A percentile compares a stretch with the other conserved stretches of the same genome.
These are phyloP conservation scores for Lachnellula suecica DNA, from an alignment of 2,329 filamentous ascomycete genomes.

Conservation along the genomic window DNA sequence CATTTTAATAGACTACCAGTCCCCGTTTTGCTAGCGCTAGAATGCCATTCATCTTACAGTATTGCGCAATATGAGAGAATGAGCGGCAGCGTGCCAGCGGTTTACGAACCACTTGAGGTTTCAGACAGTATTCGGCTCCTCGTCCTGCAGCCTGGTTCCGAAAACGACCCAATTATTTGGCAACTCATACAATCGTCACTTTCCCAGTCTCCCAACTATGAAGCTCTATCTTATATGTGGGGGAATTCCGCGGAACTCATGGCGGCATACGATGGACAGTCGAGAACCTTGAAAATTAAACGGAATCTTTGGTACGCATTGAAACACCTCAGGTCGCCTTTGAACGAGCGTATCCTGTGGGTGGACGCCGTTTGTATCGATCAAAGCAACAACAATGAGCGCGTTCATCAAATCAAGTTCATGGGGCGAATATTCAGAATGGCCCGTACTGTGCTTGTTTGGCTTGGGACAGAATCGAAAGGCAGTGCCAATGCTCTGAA, in stretches of 20 bases:
- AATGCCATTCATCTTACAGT: no score
- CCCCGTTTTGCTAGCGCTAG: no score
- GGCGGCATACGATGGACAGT: no score
- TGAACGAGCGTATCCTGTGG: neutral
- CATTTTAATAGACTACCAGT: no score
- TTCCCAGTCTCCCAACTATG: neutral
- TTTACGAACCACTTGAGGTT: no score
- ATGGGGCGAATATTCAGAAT: slow-evolving; percentile 4
- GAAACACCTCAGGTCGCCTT: neutral
- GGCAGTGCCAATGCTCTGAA: no score
- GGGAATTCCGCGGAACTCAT: neutral
- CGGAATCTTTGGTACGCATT: neutral
- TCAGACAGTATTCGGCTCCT: neutral
- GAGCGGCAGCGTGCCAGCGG: no score
- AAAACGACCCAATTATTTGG: neutral
- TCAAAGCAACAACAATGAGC: neutral
- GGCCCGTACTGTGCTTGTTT: neutral
- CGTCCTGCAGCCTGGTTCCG: neutral
- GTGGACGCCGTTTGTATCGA: slow-evolving; percentile 5
- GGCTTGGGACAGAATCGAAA: no score
- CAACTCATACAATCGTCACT: neutral
- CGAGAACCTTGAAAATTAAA: neutral
- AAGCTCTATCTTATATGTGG: neutral
- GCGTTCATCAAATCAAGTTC: neutral
- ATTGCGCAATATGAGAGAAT: no score